A percentile compares a stretch with the other conserved stretches of the same genome.
These are phyloP conservation scores for Gastrolobium bilobum DNA, from an alignment of 306 rosid genomes.

Conservation along the genomic window DNA sequence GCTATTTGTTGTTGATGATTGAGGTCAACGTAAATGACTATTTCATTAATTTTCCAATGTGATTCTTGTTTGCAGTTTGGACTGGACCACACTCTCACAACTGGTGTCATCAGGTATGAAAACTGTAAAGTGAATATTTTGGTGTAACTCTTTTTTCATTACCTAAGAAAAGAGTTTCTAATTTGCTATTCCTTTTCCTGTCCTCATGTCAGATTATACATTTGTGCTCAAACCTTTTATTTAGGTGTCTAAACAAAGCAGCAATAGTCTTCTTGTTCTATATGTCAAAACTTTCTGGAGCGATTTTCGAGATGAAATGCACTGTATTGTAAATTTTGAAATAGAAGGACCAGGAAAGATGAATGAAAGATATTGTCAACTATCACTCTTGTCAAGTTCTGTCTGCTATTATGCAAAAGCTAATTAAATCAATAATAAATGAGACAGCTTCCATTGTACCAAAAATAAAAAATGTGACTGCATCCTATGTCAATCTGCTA, in stretches of 20 bases:
- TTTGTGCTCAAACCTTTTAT: conserved; percentile 1
- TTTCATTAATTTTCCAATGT: conserved; percentile 27
- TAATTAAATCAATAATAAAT: background rate
- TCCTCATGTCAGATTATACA: conserved; percentile 7
- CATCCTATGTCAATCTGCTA: conserved; percentile 11
- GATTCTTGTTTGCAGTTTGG: conserved; percentile 81
- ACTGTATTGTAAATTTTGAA: conserved; percentile 18
- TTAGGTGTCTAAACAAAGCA: conserved; percentile 30
- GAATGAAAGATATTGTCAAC: conserved; percentile 38
- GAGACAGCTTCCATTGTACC: background rate
- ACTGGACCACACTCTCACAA: conserved; percentile 96
- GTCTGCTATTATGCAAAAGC: background rate
- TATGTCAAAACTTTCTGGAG: conserved; percentile 1
- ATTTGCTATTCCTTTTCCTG: conserved; percentile 31
- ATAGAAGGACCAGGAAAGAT: background rate
- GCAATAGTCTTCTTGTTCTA: conserved; percentile 4
- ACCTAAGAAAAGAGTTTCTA: conserved; percentile 12
- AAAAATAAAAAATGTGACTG: background rate
- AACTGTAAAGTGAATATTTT: conserved; percentile 34
- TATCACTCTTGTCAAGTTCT: background rate
- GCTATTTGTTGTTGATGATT: conserved; percentile 34
- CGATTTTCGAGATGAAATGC: conserved; percentile 21
- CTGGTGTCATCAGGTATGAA: conserved; percentile 91
- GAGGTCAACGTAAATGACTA: conserved; percentile 13
- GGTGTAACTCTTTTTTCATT: background rate